A percentile compares a stretch with the other conserved stretches of the same genome.
Conservation (phyloP, 257 asterid genomes). For the Verbascum thapsus region DNA sequence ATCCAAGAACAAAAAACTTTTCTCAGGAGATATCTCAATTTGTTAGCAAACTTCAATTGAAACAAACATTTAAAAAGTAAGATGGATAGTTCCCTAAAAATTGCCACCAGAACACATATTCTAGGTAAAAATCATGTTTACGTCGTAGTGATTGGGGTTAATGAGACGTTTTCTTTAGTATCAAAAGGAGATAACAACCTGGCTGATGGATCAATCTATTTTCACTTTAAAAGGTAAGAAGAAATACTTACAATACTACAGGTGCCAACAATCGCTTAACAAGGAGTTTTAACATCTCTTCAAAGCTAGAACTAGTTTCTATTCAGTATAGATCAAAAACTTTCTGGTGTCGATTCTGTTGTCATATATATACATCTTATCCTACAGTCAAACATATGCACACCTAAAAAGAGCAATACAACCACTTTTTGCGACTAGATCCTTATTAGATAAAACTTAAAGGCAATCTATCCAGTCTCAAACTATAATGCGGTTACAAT, state of each 20-base stretch:
- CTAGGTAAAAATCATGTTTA: constrained; percentile 3
- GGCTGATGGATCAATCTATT: not conserved
- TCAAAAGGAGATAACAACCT: not conserved
- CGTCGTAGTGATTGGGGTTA: not conserved
- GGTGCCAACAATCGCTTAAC: not conserved
- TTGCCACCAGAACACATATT: constrained; percentile 1
- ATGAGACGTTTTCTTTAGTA: not conserved
- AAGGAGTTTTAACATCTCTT: not conserved
- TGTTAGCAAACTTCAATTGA: not conserved
- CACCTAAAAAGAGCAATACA: not conserved
- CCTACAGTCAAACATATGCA: not conserved
- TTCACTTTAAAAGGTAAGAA: not conserved
- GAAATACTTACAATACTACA: not conserved
- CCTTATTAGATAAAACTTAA: not conserved
- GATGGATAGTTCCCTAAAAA: not conserved
- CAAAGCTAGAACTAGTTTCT: not conserved
- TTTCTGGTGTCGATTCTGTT: not conserved
- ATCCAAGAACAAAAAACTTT: not conserved
- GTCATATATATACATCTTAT: not conserved
- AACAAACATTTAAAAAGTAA: not conserved
- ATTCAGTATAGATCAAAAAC: not conserved
- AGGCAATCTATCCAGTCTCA: not conserved
- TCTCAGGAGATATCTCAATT: not conserved
- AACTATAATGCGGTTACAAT: not conserved
- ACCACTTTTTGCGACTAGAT: not conserved